Conservation (phyloP, 2,329 filamentous ascomycete species). For the Monilinia polystroma region DNA sequence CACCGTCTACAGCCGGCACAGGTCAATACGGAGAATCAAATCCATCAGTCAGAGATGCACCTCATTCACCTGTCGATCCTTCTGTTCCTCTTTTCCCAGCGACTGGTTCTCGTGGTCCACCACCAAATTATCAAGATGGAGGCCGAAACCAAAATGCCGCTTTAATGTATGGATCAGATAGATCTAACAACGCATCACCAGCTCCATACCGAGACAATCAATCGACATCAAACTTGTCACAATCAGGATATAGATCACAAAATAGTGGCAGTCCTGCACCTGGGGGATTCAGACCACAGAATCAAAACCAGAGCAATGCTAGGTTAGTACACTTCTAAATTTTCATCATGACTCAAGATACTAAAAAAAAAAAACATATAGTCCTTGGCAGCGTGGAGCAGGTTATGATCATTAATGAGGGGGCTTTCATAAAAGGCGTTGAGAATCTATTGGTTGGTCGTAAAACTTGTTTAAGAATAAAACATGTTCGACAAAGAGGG, state of each 20-base stretch:
- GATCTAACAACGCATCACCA: constrained; percentile 28
- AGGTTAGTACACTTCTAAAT: constrained; percentile 44
- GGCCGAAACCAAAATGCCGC: constrained; percentile 31
- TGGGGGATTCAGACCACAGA: constrained; percentile 42
- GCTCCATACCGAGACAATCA: constrained; percentile 39
- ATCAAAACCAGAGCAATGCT: constrained; percentile 44
- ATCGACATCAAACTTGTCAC: constrained; percentile 40
- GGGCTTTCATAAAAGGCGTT: constrained; percentile 35
- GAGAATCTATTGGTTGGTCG: constrained; percentile 26
- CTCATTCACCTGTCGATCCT: constrained; percentile 51
- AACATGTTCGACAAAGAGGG: background rate
- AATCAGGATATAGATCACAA: constrained; percentile 41
- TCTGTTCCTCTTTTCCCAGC: constrained; percentile 53
- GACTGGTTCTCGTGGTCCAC: constrained; percentile 37
- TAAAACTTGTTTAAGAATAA: constrained; percentile 26
- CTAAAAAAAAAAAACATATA: constrained; percentile 38
- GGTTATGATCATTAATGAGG: constrained; percentile 52
- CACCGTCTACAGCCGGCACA: constrained; percentile 39
- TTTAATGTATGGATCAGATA: constrained; percentile 28
- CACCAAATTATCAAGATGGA: constrained; percentile 38
- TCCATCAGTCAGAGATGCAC: constrained; percentile 38
- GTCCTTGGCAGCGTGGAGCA: constrained; percentile 57
- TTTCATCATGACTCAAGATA: background rate
- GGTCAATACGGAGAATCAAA: constrained; percentile 21
- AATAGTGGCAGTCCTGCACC: constrained; percentile 45